Base-by-base conservation (phyloP, 805 yeast species). In the Candida orba region DNA sequence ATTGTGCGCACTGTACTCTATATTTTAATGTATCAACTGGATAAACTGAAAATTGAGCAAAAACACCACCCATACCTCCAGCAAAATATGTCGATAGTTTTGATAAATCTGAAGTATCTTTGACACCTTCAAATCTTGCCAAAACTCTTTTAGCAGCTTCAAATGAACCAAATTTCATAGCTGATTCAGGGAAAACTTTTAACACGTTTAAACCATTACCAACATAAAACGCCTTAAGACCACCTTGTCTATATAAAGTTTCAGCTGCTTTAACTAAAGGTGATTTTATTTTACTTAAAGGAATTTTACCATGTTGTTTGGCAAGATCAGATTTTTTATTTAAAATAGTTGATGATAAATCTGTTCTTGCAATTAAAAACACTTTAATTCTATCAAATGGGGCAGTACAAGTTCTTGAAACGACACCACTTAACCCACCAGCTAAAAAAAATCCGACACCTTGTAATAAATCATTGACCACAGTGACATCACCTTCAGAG, bases 331-430 rank as follows among this genome's bases (percentile, higher is more conserved):
- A 63, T 53, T 72, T 80, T 12, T 82, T 76, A 46, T 77, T 78
- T 38, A 84, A 62, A 6, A 84, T 66, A 0, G 88, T 83, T 4
- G 90, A 81, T 0, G 85, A 72, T 37, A 84, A 65, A 59, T 84
- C 95, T 1, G 96, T 82, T 61, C 95, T 76, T 1, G 98, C 97
- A 56, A 93, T 93, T 40, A 93, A 68, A 54, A 86, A 93, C 13
- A 93, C 98, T 61, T 93, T 93, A 20, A 93, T 77, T 60, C 99
- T 76, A 63, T 93, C 99, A 51, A 93, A 86, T 10, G 99, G 99
- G 0, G 98, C 99, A 0, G 99, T 93, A 54, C 93, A 84, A 0
- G 98, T 89, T 65, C 99, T 79, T 13, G 96, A 88, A 4, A 93
- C 84, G 2, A 91, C 99, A 2, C 99, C 99, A 2, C 96, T 85